A percentile compares a stretch with the other conserved stretches of the same genome.
Conservation (phyloP, 1,284 basidiomycete species). For the Anthracocystis walkeri region DNA sequence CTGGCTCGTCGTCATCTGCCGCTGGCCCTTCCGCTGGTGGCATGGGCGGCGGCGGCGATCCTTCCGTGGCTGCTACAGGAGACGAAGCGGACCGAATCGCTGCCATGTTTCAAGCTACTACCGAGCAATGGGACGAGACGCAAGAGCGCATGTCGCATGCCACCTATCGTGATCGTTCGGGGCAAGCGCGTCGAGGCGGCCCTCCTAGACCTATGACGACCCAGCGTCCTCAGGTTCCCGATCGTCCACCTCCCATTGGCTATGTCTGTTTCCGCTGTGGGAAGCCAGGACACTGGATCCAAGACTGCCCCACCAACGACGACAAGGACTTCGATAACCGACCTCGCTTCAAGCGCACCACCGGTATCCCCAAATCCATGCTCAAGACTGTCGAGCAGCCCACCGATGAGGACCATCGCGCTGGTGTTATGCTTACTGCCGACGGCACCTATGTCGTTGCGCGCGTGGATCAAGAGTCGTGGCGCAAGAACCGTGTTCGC, state of each 20-base stretch:
- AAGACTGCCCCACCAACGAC: constrained; percentile 97
- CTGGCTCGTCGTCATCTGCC: not conserved
- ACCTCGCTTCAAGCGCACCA: constrained; percentile 95
- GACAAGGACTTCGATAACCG: constrained; percentile 93
- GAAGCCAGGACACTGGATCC: constrained; percentile 96
- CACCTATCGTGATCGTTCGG: constrained; percentile 63
- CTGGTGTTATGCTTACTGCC: constrained; percentile 67
- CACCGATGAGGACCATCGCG: constrained; percentile 57
- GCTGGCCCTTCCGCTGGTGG: constrained; percentile 3
- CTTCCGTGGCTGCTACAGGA: constrained; percentile 32
- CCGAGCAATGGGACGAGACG: constrained; percentile 92
- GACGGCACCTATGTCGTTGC: constrained; percentile 68
- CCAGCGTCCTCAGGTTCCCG: constrained; percentile 41
- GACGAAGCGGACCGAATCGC: constrained; percentile 75
- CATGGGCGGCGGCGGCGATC: constrained; percentile 7
- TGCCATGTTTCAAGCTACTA: constrained; percentile 92
- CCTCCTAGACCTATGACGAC: constrained; percentile 48
- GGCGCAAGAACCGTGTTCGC: constrained; percentile 61
- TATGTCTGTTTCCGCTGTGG: constrained; percentile 99
- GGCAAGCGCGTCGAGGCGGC: constrained; percentile 59
- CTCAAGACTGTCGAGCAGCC: constrained; percentile 88
- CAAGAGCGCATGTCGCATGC: constrained; percentile 93
- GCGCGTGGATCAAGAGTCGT: constrained; percentile 62
- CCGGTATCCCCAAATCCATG: constrained; percentile 97
- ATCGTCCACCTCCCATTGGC: constrained; percentile 72